Evolutionary conservation across 1,284 basidiomycete genomes (phyloP), one percentile per base, ranked within the genome.

Genomic region (Pisolithus thermaeus): DNA sequence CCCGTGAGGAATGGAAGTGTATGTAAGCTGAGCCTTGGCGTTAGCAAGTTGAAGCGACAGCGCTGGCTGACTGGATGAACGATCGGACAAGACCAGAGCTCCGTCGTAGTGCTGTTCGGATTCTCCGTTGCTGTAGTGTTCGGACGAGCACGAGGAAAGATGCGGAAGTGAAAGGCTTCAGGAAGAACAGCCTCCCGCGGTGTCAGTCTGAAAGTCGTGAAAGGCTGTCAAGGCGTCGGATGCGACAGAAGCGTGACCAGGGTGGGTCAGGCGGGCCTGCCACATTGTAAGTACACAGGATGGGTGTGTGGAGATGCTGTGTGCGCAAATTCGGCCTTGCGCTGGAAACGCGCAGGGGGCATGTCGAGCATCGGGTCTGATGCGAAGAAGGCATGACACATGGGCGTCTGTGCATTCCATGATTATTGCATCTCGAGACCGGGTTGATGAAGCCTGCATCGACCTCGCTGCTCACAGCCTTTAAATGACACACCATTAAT

Each of bases 261-360:
- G 16, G 9, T 22, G 16, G 40, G 14, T 36, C 22, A 42, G 30
- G 30, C 32, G 42, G 36, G 42, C 42, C 25, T 28, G 42, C 42
- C 42, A 46, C 20, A 36, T 22, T 18, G 23, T 23, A 1, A 12
- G 12, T 9, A 28, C 38, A 28, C 18, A 40, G 27, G 49, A 27
- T 45, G 44, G 44, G 44, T 18, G 11, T n/a, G n/a, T 46, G 16
- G 28, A n/a, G 9, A 43, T 7, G 25, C 41, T 28, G 30, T n/a
- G 22, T 46, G 40, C 16, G 30, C 42, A n/a, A 46, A 44, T 57
- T 54, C 55, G 54, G 47, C 57, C 58, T 59, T 58, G 49, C 59
- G 42, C 46, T 49, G 37, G 23, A 43, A 52, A 52, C 46, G 51
- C 32, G 46, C 43, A 5, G 47, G 32, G 47, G 51, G 57, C 57